A percentile compares a stretch with the other conserved stretches of the same genome.
Conservation (phyloP, 108 stramenopile species). For the Discostella pseudostelligera region DNA sequence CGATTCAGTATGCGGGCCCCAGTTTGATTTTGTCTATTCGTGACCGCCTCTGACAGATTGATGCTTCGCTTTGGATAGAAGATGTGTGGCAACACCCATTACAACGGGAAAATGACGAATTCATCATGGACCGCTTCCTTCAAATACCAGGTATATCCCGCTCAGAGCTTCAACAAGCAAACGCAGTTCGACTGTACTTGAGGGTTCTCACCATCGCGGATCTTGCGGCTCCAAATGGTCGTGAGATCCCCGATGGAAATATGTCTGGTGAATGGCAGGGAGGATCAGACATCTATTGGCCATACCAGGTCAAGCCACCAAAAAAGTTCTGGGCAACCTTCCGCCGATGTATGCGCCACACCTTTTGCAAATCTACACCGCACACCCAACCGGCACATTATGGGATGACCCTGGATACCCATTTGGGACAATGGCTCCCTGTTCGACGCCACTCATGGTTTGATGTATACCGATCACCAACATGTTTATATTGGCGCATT, state of each 20-base stretch:
- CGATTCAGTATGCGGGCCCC: too few species aligned
- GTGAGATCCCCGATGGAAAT: neutral
- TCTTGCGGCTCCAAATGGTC: neutral
- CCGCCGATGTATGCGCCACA: neutral
- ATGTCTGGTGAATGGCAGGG: neutral
- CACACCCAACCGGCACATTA: neutral
- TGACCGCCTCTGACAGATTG: too few species aligned
- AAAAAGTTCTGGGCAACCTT: neutral
- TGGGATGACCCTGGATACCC: neutral
- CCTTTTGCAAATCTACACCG: too few species aligned
- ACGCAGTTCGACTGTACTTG: neutral
- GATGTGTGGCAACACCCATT: too few species aligned
- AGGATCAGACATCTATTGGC: neutral
- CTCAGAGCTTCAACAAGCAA: neutral
- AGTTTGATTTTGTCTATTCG: too few species aligned
- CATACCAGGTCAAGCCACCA: neutral
- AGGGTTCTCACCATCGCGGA: conserved; percentile 5
- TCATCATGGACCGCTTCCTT: conserved; percentile 3
- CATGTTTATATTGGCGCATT: too few species aligned
- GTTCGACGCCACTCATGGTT: too few species aligned
- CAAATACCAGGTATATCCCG: neutral
- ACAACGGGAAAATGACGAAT: neutral
- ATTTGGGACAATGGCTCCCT: too few species aligned
- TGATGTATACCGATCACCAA: too few species aligned
- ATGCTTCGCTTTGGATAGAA: neutral